Evolutionary conservation across 345 rosid species (phyloP).

Genomic region (Noccaea caerulescens): DNA sequence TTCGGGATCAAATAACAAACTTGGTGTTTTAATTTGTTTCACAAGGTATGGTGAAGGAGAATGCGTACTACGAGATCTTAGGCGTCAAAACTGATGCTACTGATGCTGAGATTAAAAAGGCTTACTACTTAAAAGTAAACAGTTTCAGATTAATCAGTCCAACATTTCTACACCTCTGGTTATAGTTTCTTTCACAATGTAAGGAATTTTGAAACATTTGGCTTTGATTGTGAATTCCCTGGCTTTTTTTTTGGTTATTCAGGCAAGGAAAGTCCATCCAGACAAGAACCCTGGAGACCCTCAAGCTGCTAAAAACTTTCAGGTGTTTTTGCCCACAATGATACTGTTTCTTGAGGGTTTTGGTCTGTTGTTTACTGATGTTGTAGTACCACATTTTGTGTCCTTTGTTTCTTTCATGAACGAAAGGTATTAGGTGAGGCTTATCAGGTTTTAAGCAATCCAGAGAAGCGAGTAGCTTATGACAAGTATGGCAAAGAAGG

Average conservation of each 20-base stretch:
- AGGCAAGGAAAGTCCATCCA: constrained; percentile 96
- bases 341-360: not conserved
- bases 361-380: not conserved
- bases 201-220: too few relatives aligned
- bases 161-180: too few relatives aligned
- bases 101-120: constrained; percentile 86
- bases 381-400: not conserved
- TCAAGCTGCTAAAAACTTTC: constrained; percentile 89
- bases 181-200: too few relatives aligned
- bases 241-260: constrained; percentile 8
- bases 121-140: constrained; percentile 79
- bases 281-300: constrained; percentile 96
- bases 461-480: constrained; percentile 83
- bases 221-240: too few relatives aligned
- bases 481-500: constrained; percentile 90
- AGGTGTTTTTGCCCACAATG: constrained; percentile 47
- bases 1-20: constrained; percentile 15
- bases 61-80: constrained; percentile 67
- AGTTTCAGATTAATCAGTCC: too few relatives aligned
- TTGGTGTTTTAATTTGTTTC: not conserved
- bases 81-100: constrained; percentile 75
- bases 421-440: constrained; percentile 89
- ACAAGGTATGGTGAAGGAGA: constrained; percentile 68
- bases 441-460: constrained; percentile 89
- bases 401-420: not conserved